Evolutionary conservation across 352 stramenopile species (phyloP).

Genomic region (Globisporangium splendens): DNA sequence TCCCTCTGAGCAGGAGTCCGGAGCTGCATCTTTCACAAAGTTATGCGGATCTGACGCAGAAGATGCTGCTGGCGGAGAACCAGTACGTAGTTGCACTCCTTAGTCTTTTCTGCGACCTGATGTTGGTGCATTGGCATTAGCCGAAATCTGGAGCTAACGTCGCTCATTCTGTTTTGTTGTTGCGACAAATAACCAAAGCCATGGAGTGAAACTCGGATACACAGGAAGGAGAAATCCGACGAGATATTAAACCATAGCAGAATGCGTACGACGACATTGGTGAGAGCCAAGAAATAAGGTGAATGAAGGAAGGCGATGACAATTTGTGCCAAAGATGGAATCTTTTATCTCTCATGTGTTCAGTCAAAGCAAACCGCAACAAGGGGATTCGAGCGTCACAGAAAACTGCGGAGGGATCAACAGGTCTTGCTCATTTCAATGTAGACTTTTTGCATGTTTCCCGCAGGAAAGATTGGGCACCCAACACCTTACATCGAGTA

Average conservation of each 20-base stretch:
- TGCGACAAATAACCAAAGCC: conserved; percentile 4
- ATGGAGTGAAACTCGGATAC: conserved; percentile 18
- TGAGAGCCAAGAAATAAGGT: too few species aligned
- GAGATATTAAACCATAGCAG: conserved; percentile 15
- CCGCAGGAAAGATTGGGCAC: too few species aligned
- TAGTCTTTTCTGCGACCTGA: background rate
- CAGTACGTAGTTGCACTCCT: conserved; percentile 39
- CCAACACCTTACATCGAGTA: conserved; percentile 52
- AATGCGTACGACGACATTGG: conserved; percentile 6
- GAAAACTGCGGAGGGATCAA: too few species aligned
- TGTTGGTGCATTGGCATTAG: conserved; percentile 1
- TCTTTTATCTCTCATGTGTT: too few species aligned
- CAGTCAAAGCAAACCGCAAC: too few species aligned
- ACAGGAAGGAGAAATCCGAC: conserved; percentile 9
- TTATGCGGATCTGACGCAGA: conserved; percentile 50
- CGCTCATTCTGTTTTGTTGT: too few species aligned
- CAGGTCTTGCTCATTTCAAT: too few species aligned
- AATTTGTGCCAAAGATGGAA: too few species aligned
- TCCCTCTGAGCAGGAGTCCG: conserved; percentile 23
- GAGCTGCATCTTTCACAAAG: conserved; percentile 47
- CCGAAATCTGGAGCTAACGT: too few species aligned
- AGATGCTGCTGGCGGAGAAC: conserved; percentile 63
- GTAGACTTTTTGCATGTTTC: too few species aligned
- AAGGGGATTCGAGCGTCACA: too few species aligned
- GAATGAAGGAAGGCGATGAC: too few species aligned